phyloP scores from a whole-genome alignment of 495 filamentous ascomycete species.

The Podospora sp. region DNA sequence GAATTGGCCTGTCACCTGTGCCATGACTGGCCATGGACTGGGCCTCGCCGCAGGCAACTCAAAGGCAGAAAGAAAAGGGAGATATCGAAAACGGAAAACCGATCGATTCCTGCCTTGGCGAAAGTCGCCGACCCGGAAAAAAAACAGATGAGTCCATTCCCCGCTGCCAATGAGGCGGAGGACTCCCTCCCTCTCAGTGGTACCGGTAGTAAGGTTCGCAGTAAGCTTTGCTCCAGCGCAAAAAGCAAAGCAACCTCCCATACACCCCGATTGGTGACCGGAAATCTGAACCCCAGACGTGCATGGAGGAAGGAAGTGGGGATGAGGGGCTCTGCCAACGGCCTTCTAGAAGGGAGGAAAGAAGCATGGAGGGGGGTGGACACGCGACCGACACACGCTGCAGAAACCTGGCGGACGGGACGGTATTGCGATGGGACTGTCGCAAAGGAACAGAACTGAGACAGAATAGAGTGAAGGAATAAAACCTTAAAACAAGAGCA shows the following conservation, averaged over 20 bases:
- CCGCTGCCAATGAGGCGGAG: not conserved
- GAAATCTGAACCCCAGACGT: not conserved
- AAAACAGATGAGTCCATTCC: not conserved
- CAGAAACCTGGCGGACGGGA: not conserved
- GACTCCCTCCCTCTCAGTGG: not conserved
- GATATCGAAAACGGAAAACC: not conserved
- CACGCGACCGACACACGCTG: not conserved
- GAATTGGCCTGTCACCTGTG: not conserved
- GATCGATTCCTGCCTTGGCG: not conserved
- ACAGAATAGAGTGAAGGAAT: not conserved
- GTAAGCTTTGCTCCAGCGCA: not conserved
- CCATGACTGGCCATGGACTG: not conserved
- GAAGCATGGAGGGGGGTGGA: not conserved
- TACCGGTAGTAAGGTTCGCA: too few species aligned
- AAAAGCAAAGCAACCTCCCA: too few species aligned
- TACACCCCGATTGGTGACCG: not conserved
- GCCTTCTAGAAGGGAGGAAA: slow-evolving; percentile 7
- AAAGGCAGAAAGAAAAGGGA: not conserved
- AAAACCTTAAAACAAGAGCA: slow-evolving; percentile 2
- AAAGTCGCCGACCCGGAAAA: not conserved
- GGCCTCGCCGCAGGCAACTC: too few species aligned
- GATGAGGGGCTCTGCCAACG: not conserved
- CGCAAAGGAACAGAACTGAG: too few species aligned
- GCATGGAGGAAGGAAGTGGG: not conserved
- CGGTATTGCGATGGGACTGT: not conserved